Conservation (phyloP, 2,329 filamentous ascomycete species). For the Chaetomium sp. region DNA sequence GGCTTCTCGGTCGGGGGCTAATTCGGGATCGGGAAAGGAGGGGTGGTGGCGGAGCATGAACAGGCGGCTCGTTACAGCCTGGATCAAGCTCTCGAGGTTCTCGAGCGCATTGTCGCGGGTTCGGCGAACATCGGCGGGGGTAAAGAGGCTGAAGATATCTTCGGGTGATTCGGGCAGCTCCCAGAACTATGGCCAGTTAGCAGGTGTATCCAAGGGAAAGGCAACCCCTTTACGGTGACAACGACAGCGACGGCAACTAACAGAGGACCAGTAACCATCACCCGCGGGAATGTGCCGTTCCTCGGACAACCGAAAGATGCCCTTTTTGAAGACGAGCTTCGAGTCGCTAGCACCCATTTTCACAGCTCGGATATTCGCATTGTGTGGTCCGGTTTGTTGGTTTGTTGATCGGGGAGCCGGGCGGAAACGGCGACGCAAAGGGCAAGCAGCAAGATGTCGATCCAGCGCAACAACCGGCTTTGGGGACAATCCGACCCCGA, state of each 20-base stretch:
- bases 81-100: constrained; percentile 86
- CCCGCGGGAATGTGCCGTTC: constrained; percentile 83
- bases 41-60: constrained; percentile 83
- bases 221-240: background rate
- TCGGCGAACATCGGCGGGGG: constrained; percentile 82
- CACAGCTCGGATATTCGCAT: constrained; percentile 33
- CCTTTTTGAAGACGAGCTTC: constrained; percentile 97
- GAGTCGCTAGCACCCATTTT: constrained; percentile 97
- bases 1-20: constrained; percentile 83
- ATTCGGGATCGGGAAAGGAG: constrained; percentile 83
- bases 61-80: constrained; percentile 80
- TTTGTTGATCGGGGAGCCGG: constrained; percentile 17
- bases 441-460: background rate
- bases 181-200: constrained; percentile 71
- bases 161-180: constrained; percentile 93
- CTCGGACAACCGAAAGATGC: constrained; percentile 95
- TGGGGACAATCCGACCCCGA: background rate
- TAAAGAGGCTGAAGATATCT: constrained; percentile 96
- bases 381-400: constrained; percentile 18
- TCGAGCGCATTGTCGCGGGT: constrained; percentile 81
- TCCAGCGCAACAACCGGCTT: constrained; percentile 3
- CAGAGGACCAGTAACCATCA: constrained; percentile 90
- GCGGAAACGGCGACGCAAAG: background rate
- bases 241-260: constrained; percentile 49
- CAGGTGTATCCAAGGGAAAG: background rate